Base-by-base conservation (phyloP, 768 basidiomycete species). In the Tulasnella sp. region DNA sequence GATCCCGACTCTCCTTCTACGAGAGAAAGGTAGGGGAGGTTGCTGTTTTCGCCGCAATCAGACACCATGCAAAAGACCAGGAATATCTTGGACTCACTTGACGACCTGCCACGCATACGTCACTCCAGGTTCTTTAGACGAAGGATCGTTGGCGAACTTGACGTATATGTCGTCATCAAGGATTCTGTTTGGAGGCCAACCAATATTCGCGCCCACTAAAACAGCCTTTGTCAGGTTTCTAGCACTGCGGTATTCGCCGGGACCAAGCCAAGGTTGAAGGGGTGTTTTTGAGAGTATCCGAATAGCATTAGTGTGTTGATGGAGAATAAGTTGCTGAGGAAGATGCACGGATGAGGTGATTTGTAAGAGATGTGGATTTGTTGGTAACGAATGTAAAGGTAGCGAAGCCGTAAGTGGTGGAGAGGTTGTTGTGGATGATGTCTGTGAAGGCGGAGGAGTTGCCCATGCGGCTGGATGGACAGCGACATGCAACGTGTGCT, bases 291-390 rank as follows among this genome's bases (percentile, higher is more conserved):
- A 45, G 8, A 55, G 53, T 3, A 55, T 31, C n/a, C 53, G 53
- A 16, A 55, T 24, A 37, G 54, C 54, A 43, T 55, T 55, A 13
- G 54, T 28, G 39, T 55, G 54, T 13, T 57, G 37, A 29, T 55
- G 52, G 15, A 48, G 51, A 24, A 55, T 29, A 22, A 43, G 53
- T 54, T 55, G 53, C 3, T 32, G 32, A 5, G 54, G 54, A 10
- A 55, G 25, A 25, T 50, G 22, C 37, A 50, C 34, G 12, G 48
- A 39, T 19, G 48, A 41, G 12, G 48, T 32, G 35, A 19, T 27
- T 4, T 35, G 22, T 4, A 50, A 25, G 20, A 22, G 16, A 12
- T 22, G 43, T 7, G 43, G 43, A 15, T 19, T 7, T 5, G 28
- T 25, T 45, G 28, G 16, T 9, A 6, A 7, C 16, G 43, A 6